Evolutionary conservation across 805 yeast species (phyloP), one percentile per base, ranked within the genome.

Genomic region (Blastobotrys terrestris): DNA sequence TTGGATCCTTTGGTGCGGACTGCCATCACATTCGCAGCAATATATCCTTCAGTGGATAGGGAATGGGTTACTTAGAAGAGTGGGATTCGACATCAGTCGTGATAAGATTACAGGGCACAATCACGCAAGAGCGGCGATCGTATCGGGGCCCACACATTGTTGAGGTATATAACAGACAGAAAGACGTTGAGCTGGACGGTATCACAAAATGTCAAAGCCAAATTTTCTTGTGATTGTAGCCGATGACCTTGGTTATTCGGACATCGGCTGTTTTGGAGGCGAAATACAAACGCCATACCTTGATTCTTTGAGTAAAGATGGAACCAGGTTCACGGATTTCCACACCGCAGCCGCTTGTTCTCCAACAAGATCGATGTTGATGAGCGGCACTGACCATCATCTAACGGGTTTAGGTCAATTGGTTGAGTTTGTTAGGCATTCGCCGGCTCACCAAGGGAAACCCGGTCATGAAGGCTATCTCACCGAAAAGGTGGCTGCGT

Each of bases 281-380:
- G 84, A 80, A 60, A 79, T 79, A 44, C 66, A 70, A 39, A 80
- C 85, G 0, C 85, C 85, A 1, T 76, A 78, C 55, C 66, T 80
- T 16, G 64, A 73, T 19, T 68, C 58, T 48, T 60, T 80, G 26
- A 79, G 81, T 2, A 39, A 60, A 2, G 59, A 62, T 11, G 85
- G 85, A 2, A 59, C 73, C n/a, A 61, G 79, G 43, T 76, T 79
- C 59, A 78, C 83, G 8, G 79, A 80, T 55, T 80, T 80, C 63
- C 83, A 80, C 56, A 77, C 85, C 1, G 84, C 84, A 2, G 74
- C 83, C 2, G 84, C 85, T 1, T 81, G 85, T 58, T 79, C 84
- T 1, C 85, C 85, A 5, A 81, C 85, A 0, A 66, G 85, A 54
- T 80, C 84, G 11, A 80, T 80, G 80, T 69, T 81, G 2, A 64